Evolutionary conservation across 495 filamentous ascomycete genomes (phyloP), one percentile per base, ranked within the genome.

Genomic region (Tuber umbilicatum): DNA sequence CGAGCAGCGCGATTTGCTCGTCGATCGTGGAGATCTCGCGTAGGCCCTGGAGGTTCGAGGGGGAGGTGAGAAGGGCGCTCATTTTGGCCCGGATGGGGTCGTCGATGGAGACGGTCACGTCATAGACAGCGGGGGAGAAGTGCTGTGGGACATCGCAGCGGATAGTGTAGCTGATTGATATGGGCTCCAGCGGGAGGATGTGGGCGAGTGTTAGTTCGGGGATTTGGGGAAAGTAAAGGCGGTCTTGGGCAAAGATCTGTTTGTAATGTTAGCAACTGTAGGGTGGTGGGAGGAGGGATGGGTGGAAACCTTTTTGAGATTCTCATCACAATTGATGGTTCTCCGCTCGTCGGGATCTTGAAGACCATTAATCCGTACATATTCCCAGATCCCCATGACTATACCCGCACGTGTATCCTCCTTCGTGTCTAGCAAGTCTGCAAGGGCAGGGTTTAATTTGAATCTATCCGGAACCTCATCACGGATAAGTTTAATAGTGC

Each of bases 331-430:
- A 74, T 91, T 90, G 74, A 99, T 93, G 69, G 90, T 90, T 73
- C 95, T 88, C 86, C 93, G 93, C 81, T 99, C 95, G 37, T 97
- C 94, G 73, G 97, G 93, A 77, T 97, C 94, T 82, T 94, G 92
- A 23, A 99, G 84, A 17, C 89, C 90, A 87, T 92, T 92, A 35
- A 91, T 87, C 75, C 91, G 91, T 77, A 97, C 91, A 82, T 99
- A 99, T 82, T 98, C 93, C 93, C 93, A 98, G 40, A 99, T 88
- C 39, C 91, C 94, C 85, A 94, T 91, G 35, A 97, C 89, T 41
- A 93, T 91, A 43, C 93, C 93, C 47, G 92, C 90, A 19, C 93
- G 88, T 23, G 94, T 94, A 71, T 94, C 96, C 80, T 96, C 93
- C 70, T 90, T 87, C 70, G 91, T 90, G 79, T 98, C 96, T 35